phyloP scores from a whole-genome alignment of 345 rosid genomes.

The Angophora floribunda region DNA sequence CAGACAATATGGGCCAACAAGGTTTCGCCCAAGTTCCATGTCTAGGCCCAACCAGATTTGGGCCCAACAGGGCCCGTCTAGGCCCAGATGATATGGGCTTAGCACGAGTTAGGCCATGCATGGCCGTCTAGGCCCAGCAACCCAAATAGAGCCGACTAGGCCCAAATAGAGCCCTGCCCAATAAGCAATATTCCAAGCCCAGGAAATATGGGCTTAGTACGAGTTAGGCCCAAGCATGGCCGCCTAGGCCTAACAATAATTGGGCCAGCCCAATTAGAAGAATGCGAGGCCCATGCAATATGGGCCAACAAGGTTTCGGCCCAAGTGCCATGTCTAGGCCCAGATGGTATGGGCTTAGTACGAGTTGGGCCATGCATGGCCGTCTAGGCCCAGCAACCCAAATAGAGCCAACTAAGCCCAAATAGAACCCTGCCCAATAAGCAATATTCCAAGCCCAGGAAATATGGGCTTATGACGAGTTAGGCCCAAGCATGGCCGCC shows the following conservation, averaged over 20 bases:
- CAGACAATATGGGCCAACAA: no score
- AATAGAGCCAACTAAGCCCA: background rate
- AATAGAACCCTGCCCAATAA: background rate
- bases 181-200: background rate
- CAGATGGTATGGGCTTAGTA: background rate
- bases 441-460: background rate
- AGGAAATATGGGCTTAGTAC: background rate
- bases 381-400: background rate
- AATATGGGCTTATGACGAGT: background rate
- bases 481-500: background rate
- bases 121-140: background rate
- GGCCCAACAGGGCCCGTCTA: background rate
- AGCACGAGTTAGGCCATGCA: background rate
- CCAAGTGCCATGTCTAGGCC: background rate
- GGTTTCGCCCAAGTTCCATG: no score
- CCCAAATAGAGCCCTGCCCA: background rate
- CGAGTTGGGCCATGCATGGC: background rate
- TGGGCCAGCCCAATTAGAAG: background rate
- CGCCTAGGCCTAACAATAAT: background rate
- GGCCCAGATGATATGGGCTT: background rate
- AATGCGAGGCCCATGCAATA: background rate
- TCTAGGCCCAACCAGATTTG: background rate
- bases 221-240: background rate
- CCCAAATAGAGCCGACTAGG: background rate
- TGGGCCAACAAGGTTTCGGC: background rate